Conservation (phyloP, 2,329 filamentous ascomycete species). For the Colletotrichum shisoi region DNA sequence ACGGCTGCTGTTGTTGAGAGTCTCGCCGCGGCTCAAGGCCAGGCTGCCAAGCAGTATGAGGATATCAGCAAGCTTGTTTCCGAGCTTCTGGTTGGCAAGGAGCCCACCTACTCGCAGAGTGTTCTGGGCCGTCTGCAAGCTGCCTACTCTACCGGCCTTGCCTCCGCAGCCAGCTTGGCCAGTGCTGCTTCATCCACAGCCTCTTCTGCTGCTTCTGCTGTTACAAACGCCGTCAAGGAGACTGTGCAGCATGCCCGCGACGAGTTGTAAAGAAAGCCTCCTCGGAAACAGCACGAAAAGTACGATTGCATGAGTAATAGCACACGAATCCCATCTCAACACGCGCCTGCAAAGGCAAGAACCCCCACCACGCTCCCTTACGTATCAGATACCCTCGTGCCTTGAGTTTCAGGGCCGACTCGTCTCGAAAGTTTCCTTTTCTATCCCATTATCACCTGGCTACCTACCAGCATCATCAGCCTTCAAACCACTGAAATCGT, state of each 20-base stretch:
- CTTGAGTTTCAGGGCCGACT: conserved; percentile 26
- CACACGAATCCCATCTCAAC: conserved; percentile 31
- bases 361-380: conserved; percentile 31
- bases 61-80: conserved; percentile 76
- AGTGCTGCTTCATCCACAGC: conserved; percentile 47
- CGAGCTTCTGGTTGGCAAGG: conserved; percentile 78
- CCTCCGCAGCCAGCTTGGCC: conserved; percentile 59
- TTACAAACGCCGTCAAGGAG: conserved; percentile 55
- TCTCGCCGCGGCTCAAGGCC: conserved; percentile 66
- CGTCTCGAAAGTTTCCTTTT: conserved; percentile 39
- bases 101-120: conserved; percentile 82
- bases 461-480: conserved; percentile 8
- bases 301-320: conserved; percentile 38
- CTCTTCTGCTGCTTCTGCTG: conserved; percentile 40
- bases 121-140: conserved; percentile 75
- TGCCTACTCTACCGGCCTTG: conserved; percentile 73
- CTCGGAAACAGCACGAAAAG: conserved; percentile 13
- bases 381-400: conserved; percentile 39
- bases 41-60: conserved; percentile 70
- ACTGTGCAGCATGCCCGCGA: conserved; percentile 50
- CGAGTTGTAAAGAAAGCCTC: conserved; percentile 49
- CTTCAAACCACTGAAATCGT: conserved; percentile 4
- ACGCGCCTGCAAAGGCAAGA: conserved; percentile 5
- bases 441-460: conserved; percentile 6
- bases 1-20: conserved; percentile 55